These are phyloP conservation scores for Syzygium aqueum DNA, from an alignment of 345 rosid species.

Conservation along the genomic window DNA sequence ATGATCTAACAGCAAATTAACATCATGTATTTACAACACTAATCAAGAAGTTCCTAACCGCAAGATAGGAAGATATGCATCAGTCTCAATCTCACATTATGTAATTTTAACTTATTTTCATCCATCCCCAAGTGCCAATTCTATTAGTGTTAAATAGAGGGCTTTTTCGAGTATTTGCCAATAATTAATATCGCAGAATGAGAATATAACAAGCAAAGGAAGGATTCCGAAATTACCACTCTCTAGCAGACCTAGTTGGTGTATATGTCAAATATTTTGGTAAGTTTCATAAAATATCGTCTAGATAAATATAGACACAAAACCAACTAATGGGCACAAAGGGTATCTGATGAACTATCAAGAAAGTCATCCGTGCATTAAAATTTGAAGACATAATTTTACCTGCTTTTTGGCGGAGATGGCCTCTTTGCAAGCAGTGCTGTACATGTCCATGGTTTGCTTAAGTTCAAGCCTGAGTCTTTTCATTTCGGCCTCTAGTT, in stretches of 20 bases:
- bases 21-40: not conserved
- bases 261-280: not conserved
- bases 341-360: not conserved
- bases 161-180: not conserved
- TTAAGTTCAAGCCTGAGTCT: slow-evolving; percentile 76
- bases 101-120: not conserved
- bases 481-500: slow-evolving; percentile 78
- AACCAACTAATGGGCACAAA: too few relatives aligned
- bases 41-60: not conserved
- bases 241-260: not conserved
- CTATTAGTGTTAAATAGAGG: not conserved
- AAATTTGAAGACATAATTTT: not conserved
- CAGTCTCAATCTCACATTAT: not conserved
- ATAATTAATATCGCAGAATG: not conserved
- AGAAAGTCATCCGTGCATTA: not conserved
- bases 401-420: slow-evolving; percentile 68
- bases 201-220: not conserved
- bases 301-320: not conserved
- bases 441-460: slow-evolving; percentile 91
- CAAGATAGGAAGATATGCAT: not conserved
- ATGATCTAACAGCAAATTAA: not conserved
- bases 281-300: not conserved
- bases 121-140: not conserved
- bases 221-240: not conserved
- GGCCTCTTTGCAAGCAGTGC: slow-evolving; percentile 89